Evolutionary conservation across 23 red algal genomes (phyloP).

Genomic region (Gracilaria domingensis): DNA sequence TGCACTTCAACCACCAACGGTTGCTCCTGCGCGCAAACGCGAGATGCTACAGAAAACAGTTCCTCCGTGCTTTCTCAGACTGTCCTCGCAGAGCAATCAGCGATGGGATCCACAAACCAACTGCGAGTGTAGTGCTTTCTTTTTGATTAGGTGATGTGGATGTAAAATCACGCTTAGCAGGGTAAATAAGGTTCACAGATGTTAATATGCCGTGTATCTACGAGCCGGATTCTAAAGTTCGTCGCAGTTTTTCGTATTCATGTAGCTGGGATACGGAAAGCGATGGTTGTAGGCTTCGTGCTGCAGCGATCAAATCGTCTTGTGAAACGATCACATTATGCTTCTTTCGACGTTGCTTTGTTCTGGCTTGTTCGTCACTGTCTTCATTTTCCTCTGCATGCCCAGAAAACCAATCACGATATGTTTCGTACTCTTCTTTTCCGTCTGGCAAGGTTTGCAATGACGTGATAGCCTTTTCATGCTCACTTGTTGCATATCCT

Average conservation of each 20-base stretch:
- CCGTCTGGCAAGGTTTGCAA: neutral
- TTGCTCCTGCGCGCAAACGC: neutral
- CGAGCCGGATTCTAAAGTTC: conserved; percentile 35
- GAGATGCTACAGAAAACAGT: neutral
- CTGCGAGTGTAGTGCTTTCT: conserved; percentile 23
- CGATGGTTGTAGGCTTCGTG: conserved; percentile 40
- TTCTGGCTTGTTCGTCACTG: neutral
- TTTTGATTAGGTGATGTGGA: neutral
- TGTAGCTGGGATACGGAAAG: conserved; percentile 39
- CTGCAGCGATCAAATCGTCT: conserved; percentile 45
- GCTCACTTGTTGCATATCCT: neutral
- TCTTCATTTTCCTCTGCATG: neutral
- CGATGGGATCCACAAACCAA: neutral
- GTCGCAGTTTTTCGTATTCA: conserved; percentile 52
- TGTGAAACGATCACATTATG: conserved; percentile 19
- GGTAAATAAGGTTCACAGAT: neutral
- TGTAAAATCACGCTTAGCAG: conserved; percentile 6
- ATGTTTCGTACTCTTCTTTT: conserved; percentile 38
- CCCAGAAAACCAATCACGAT: conserved; percentile 52
- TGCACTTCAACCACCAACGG: neutral
- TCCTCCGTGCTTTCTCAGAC: neutral
- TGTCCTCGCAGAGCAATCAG: neutral
- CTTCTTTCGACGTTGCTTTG: neutral
- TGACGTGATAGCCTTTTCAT: neutral
- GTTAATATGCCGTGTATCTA: neutral